Percentiles rank a stretch among this genome's conserved stretches.
phyloP scores from a whole-genome alignment of 2,329 filamentous ascomycete species.

The Fusarium paranaense region DNA sequence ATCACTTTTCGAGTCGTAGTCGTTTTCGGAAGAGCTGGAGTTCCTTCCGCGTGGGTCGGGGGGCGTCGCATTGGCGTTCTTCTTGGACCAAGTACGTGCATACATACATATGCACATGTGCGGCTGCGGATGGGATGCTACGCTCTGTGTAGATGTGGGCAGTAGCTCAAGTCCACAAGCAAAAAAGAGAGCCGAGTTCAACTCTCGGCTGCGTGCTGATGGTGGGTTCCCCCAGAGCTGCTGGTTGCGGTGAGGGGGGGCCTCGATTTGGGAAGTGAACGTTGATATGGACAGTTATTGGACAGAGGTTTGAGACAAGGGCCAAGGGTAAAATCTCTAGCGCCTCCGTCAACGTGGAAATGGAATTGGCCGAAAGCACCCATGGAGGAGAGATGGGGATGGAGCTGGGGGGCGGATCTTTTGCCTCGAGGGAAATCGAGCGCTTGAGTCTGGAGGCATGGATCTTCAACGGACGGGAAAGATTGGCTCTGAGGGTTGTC shows the following conservation, averaged over 20 bases:
- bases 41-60: slow-evolving; percentile 3
- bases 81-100: neutral
- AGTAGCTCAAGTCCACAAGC: neutral
- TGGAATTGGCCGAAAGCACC: slow-evolving; percentile 2
- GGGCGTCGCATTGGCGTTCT: neutral
- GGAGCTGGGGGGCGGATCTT: slow-evolving; percentile 3
- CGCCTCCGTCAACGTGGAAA: slow-evolving; percentile 20
- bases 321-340: slow-evolving; percentile 7
- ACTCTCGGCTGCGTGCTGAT: neutral
- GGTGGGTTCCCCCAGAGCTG: neutral
- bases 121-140: slow-evolving; percentile 20
- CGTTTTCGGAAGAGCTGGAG: slow-evolving; percentile 15
- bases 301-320: neutral
- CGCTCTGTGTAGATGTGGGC: neutral
- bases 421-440: neutral
- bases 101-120: slow-evolving; percentile 11
- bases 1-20: neutral
- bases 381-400: neutral
- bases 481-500: slow-evolving; percentile 4
- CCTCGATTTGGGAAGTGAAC: slow-evolving; percentile 16
- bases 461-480: slow-evolving; percentile 9
- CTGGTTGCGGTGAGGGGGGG: neutral
- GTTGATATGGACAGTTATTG: neutral
- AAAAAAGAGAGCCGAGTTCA: slow-evolving; percentile 1
- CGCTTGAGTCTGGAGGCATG: slow-evolving; percentile 17